phyloP scores from a whole-genome alignment of 2,329 filamentous ascomycete species.

The Stagonosporopsis cucurbitacearum region DNA sequence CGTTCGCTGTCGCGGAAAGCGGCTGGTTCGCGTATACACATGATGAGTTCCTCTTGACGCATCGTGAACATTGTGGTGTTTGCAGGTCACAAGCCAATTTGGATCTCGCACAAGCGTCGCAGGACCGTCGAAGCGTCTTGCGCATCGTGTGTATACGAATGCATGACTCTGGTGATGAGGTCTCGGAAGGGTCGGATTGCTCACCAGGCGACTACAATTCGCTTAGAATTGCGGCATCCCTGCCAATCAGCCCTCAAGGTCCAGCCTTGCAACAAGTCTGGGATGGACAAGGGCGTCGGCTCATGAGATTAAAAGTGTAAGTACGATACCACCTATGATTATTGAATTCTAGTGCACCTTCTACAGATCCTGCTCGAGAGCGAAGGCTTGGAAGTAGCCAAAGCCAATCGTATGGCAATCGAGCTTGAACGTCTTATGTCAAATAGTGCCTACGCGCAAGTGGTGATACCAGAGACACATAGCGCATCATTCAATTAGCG shows the following conservation, averaged over 20 bases:
- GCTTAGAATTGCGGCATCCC: slow-evolving; percentile 13
- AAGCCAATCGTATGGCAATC: too few relatives aligned
- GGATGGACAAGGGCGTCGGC: too few relatives aligned
- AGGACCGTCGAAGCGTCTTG: slow-evolving; percentile 64
- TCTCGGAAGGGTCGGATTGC: slow-evolving; percentile 10
- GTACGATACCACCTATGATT: too few relatives aligned
- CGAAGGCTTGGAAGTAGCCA: too few relatives aligned
- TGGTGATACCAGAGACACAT: not conserved
- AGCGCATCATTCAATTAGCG: not conserved
- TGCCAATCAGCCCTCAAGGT: not conserved
- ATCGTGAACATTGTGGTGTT: slow-evolving; percentile 63
- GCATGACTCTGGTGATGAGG: slow-evolving; percentile 13
- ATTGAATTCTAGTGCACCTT: too few relatives aligned
- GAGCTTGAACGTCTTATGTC: too few relatives aligned
- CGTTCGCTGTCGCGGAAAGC: slow-evolving; percentile 30
- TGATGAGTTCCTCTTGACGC: slow-evolving; percentile 55
- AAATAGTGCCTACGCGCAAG: too few relatives aligned
- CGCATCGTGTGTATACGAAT: slow-evolving; percentile 52
- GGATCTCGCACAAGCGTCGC: slow-evolving; percentile 61
- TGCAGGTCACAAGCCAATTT: slow-evolving; percentile 64
- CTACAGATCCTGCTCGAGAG: too few relatives aligned
- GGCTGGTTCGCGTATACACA: slow-evolving; percentile 65
- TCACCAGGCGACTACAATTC: slow-evolving; percentile 11
- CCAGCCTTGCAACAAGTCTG: not conserved
- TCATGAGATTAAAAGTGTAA: too few relatives aligned